phyloP scores from a whole-genome alignment of 2,329 filamentous ascomycete genomes.

The Amylocarpus encephaloides region DNA sequence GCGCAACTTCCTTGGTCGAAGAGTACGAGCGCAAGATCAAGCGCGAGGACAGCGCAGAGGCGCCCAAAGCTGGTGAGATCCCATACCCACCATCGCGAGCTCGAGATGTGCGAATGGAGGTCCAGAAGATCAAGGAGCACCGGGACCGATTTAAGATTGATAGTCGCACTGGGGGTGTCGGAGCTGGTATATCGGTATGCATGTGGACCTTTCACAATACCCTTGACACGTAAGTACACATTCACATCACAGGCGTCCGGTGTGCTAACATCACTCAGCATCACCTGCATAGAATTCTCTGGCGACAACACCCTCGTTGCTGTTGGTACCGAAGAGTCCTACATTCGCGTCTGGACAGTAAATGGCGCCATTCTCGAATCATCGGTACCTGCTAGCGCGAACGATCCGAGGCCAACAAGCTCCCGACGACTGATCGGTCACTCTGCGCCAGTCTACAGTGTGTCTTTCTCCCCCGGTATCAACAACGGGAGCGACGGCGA shows the following conservation, averaged over 20 bases:
- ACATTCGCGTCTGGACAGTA: conserved; percentile 89
- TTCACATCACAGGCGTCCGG: neutral
- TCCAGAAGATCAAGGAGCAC: conserved; percentile 88
- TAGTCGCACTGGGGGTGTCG: conserved; percentile 73
- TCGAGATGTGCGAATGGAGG: conserved; percentile 87
- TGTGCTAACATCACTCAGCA: conserved; percentile 41
- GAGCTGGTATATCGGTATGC: conserved; percentile 78
- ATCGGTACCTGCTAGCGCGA: conserved; percentile 51
- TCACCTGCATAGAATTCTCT: conserved; percentile 94
- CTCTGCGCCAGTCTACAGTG: conserved; percentile 78
- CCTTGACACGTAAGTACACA: conserved; percentile 67
- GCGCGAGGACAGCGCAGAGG: conserved; percentile 81
- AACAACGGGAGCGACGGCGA: conserved; percentile 23
- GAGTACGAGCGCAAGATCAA: conserved; percentile 87
- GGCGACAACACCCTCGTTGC: conserved; percentile 84
- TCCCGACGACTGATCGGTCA: conserved; percentile 81
- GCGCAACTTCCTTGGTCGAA: conserved; percentile 69
- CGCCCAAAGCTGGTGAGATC: conserved; percentile 68
- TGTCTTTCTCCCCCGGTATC: conserved; percentile 65
- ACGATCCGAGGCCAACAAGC: conserved; percentile 59
- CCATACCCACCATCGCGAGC: conserved; percentile 84
- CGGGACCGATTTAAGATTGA: conserved; percentile 88
- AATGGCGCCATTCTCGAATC: conserved; percentile 77
- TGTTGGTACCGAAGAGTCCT: conserved; percentile 85
- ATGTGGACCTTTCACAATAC: conserved; percentile 99